Percentiles rank a stretch among this genome's conserved stretches.
These are phyloP conservation scores for Malus asiatica DNA, from an alignment of 306 rosid species.

Conservation along the genomic window DNA sequence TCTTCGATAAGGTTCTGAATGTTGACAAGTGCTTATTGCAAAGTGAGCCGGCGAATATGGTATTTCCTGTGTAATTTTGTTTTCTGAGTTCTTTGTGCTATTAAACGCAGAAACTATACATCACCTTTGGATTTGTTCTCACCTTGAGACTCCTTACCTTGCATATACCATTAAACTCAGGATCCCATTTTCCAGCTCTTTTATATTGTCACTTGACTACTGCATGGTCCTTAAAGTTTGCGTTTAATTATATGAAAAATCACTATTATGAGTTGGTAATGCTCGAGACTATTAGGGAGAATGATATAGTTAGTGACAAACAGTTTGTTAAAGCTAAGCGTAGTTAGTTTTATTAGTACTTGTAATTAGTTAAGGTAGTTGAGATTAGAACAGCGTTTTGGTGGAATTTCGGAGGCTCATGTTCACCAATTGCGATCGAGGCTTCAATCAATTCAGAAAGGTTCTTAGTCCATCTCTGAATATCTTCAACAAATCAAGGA, in stretches of 20 bases:
- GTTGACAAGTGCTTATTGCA: slow-evolving; percentile 78
- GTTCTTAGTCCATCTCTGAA: too few species aligned
- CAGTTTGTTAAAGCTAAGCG: too few species aligned
- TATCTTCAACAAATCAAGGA: too few species aligned
- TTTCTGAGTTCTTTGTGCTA: background rate
- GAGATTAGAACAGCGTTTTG: too few species aligned
- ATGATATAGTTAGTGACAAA: too few species aligned
- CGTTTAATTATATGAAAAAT: background rate
- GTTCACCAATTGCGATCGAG: too few species aligned
- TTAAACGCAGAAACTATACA: background rate
- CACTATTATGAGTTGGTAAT: background rate
- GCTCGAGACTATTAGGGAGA: background rate
- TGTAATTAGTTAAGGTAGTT: too few species aligned
- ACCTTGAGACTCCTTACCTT: background rate
- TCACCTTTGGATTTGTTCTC: background rate
- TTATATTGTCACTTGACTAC: background rate
- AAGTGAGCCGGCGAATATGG: slow-evolving; percentile 71
- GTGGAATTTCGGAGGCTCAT: too few species aligned
- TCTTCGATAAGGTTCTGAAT: slow-evolving; percentile 66
- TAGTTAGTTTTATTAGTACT: too few species aligned
- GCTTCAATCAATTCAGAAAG: too few species aligned
- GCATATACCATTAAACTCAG: background rate
- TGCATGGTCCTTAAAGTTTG: background rate
- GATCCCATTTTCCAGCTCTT: background rate
- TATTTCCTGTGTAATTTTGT: slow-evolving; percentile 14